Evolutionary conservation across 345 rosid genomes (phyloP), one percentile per base, ranked within the genome.

Genomic region (Pugionium dolabratum): DNA sequence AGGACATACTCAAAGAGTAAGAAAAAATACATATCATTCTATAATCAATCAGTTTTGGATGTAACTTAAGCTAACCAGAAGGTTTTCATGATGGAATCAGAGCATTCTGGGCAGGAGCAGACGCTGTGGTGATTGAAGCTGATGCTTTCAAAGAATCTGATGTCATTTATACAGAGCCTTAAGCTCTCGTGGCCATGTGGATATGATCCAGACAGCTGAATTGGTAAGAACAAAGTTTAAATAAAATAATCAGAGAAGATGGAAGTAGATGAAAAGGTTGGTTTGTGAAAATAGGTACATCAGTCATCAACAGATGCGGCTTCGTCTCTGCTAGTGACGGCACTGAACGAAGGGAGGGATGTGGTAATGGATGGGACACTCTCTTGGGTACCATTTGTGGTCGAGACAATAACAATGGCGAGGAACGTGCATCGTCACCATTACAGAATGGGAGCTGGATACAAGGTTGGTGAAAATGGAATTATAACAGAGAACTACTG

Each of bases 241-340:
- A 18, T 18, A 18, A 18, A 18, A 18, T 18, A 18, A 18, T 18
- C 18, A 18, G 18, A 18, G 18, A 18, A 18, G 18, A 18, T 18
- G 18, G 18, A 18, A 18, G 18, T 18, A 18, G 18, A 18, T 18
- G 18, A 18, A 18, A 18, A 18, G 18, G 18, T 18, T 18, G 18
- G 18, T 18, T 18, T 18, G 11, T 54, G 52, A 39, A 51, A 73
- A 64, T 79, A 91, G 96, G 98, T 92, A 58, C 98, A 89, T 71
- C 97, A 92, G 77, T 89, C 98, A 67, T 92, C 98, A 10, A 86
- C 95, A 30, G 91, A 92, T 71, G 98, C 95, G 9, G 98, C 98
- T 64, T 87, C 96, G 9, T 92, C 98, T 1, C 85, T 92, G 39
- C 82, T 92, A 45, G 96, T 89, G 50, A 92, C 98, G 9, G 96